phyloP scores from a whole-genome alignment of 345 rosid species.

The Syzygium jambos region DNA sequence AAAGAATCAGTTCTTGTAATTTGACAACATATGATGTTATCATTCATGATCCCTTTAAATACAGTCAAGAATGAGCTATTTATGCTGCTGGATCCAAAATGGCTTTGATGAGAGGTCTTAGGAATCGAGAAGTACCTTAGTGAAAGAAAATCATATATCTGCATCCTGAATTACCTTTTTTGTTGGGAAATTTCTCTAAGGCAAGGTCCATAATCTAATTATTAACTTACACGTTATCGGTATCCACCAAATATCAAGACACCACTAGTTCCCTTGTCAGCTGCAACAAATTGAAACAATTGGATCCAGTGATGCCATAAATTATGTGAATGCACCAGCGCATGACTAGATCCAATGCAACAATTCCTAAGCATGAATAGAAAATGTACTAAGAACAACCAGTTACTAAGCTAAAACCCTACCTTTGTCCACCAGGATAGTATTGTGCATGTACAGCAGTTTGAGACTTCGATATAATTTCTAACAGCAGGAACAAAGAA shows the following conservation, averaged over 20 bases:
- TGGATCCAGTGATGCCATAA: background rate
- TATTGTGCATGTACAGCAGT: slow-evolving; percentile 43
- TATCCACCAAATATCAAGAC: background rate
- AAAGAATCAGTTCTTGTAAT: background rate
- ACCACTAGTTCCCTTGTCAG: background rate
- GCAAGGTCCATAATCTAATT: background rate
- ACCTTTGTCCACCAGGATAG: slow-evolving; percentile 89
- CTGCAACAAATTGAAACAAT: background rate
- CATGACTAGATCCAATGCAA: background rate
- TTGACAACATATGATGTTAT: background rate
- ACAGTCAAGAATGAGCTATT: background rate
- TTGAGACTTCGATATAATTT: slow-evolving; percentile 78
- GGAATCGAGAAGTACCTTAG: background rate
- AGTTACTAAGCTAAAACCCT: background rate
- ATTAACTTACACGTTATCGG: background rate
- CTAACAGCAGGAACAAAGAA: slow-evolving; percentile 76
- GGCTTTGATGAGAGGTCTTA: background rate
- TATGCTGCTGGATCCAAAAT: background rate
- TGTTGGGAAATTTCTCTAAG: background rate
- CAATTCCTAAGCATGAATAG: background rate
- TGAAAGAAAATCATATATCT: background rate
- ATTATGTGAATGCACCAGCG: background rate
- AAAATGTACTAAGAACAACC: background rate
- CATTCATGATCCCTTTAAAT: background rate
- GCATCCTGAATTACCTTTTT: background rate